phyloP scores from a whole-genome alignment of 352 stramenopile genomes.

The Vaucheria bursata region DNA sequence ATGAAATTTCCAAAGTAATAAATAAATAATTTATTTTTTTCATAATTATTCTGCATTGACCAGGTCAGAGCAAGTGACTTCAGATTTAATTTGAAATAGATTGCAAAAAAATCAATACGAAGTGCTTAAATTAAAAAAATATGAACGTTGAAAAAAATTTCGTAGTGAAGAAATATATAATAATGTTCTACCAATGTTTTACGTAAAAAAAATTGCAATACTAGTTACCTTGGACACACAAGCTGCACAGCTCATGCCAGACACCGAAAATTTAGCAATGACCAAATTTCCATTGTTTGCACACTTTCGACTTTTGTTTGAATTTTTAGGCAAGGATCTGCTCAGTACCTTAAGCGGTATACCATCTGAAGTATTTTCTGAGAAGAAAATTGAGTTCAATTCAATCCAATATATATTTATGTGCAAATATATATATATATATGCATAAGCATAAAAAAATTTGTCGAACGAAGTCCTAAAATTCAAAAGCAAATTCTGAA shows the following conservation, averaged over 20 bases:
- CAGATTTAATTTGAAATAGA: not conserved
- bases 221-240: conserved; percentile 23
- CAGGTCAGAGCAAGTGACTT: not conserved
- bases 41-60: not conserved
- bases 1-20: no score
- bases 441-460: no score
- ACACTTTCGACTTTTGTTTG: not conserved
- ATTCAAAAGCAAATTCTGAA: no score
- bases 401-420: no score
- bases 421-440: no score
- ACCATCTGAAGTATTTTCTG: conserved; percentile 4
- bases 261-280: conserved; percentile 10
- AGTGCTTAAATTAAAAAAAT: not conserved
- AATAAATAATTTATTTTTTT: no score
- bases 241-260: conserved; percentile 28
- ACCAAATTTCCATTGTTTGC: not conserved
- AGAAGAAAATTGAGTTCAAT: not conserved
- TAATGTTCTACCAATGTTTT: no score
- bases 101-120: not conserved
- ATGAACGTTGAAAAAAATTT: not conserved
- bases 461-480: no score
- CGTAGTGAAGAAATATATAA: no score
- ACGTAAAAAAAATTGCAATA: not conserved
- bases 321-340: not conserved
- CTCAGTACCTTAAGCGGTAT: not conserved